A percentile compares a stretch with the other conserved stretches of the same genome.
These are phyloP conservation scores for Paraphoma chrysanthemicola DNA, from an alignment of 2,329 filamentous ascomycete species.

Conservation along the genomic window DNA sequence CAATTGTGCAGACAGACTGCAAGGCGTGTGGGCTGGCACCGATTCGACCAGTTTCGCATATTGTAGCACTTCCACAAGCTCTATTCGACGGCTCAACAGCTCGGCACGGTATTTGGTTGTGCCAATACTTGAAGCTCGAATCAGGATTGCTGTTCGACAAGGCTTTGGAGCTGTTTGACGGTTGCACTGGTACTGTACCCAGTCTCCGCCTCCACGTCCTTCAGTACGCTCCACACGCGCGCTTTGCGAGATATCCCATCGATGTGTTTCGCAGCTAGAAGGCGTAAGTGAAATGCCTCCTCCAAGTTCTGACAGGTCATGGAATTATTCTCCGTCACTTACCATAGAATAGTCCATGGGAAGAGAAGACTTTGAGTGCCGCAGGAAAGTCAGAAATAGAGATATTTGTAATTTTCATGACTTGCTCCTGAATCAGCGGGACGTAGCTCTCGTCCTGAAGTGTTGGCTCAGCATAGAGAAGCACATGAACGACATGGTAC, in stretches of 20 bases:
- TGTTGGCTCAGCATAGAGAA: constrained; percentile 40
- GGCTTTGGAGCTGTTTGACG: constrained; percentile 35
- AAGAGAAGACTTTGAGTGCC: constrained; percentile 38
- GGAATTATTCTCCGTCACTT: background rate
- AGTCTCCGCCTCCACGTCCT: constrained; percentile 39
- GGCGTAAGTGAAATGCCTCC: background rate
- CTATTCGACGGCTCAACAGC: background rate
- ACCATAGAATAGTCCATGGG: constrained; percentile 43
- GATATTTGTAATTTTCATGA: constrained; percentile 37
- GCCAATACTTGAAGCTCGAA: background rate
- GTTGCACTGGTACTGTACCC: constrained; percentile 38
- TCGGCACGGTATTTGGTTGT: background rate
- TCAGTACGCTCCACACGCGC: constrained; percentile 40
- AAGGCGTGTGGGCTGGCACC: background rate
- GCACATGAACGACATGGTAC: constrained; percentile 40
- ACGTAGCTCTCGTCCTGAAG: constrained; percentile 34
- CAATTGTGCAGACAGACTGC: background rate
- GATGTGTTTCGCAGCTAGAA: constrained; percentile 44
- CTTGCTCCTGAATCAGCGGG: constrained; percentile 38
- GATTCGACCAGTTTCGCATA: background rate
- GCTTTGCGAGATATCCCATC: constrained; percentile 40
- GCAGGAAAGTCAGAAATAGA: constrained; percentile 43
- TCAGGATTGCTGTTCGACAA: constrained; percentile 23
- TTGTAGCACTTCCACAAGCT: background rate
- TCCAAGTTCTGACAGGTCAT: background rate